Base-by-base conservation (phyloP, 169 alveolate genomes). In the Eimeria zaria region DNA sequence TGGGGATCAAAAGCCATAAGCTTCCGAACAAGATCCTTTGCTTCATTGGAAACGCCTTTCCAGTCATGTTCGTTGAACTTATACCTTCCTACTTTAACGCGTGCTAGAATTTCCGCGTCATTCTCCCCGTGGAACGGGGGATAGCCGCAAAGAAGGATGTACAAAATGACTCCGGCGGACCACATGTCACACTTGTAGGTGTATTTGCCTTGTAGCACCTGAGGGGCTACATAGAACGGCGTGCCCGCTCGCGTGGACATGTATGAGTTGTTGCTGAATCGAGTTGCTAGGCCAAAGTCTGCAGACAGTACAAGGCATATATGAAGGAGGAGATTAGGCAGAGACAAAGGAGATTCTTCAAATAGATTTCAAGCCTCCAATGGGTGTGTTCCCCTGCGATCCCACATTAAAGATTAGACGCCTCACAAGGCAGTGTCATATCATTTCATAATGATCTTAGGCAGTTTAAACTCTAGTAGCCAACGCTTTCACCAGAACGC, bases 141-240 rank as follows among this genome's bases (percentile, higher is more conserved):
- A 81, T 95, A 98, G 30, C 99, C 99, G 92, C 99, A 98, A 39
- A 98, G 98, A 20, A 98, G 95, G 41, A 98, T 98, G 96, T 97
- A 98, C 97, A 99, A 92, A 51, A 99, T 99, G 41, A 99, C 99
- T 39, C 99, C 99, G 62, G 99, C 98, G 58, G 99, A 98, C 99
- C 99, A 99, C 87, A 98, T 97, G 97, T 99, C 99, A 96, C 99
- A 99, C 84, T 97, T 97, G 97, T 99, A 98, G 87, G 98, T 99
- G 95, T 99, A 99, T 91, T 98, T 97, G 33, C 99, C 99, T 73
- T 97, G 98, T 51, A 99, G 96, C 48, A 99, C 99, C 97, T 99
- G 99, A 0, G 99, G 99, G 5, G 99, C 99, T 74, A 99, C 99
- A 97, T 99, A 99, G 97, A 99, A 99, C 18, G 99, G 99, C 78